Percentiles rank a stretch among this genome's conserved stretches.
phyloP scores from a whole-genome alignment of 2,329 filamentous ascomycete species.

The Penicillium aurantiogriseum region DNA sequence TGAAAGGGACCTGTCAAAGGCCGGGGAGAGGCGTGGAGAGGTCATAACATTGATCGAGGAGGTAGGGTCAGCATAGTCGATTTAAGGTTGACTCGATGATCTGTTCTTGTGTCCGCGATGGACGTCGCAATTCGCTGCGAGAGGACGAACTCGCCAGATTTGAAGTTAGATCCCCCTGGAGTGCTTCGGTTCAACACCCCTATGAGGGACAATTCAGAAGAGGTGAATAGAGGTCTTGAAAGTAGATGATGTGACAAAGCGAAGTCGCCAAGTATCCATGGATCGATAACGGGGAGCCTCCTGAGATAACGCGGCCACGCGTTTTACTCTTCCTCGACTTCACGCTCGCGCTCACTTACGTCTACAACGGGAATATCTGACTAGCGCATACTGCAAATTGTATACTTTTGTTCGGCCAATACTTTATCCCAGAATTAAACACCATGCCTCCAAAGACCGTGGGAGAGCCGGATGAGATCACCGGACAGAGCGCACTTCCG shows the following conservation, averaged over 20 bases:
- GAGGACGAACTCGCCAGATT: neutral
- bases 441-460: constrained; percentile 88
- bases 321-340: constrained; percentile 18
- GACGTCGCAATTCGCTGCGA: neutral
- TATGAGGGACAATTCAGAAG: neutral
- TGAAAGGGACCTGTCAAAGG: constrained; percentile 31
- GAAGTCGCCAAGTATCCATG: constrained; percentile 27
- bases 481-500: constrained; percentile 79
- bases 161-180: neutral
- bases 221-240: constrained; percentile 5
- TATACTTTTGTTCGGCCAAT: neutral
- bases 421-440: neutral
- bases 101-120: constrained; percentile 12
- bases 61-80: constrained; percentile 31
- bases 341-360: constrained; percentile 11
- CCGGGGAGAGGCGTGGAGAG: constrained; percentile 36
- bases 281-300: constrained; percentile 27
- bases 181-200: neutral
- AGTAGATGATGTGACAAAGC: constrained; percentile 15
- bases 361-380: neutral
- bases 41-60: constrained; percentile 42
- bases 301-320: constrained; percentile 30
- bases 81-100: constrained; percentile 16
- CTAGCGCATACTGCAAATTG: neutral
- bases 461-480: constrained; percentile 79